A percentile compares a stretch with the other conserved stretches of the same genome.
These are phyloP conservation scores for Eragrostis nindensis DNA, from an alignment of 176 grass and related monocot genomes.

Conservation along the genomic window DNA sequence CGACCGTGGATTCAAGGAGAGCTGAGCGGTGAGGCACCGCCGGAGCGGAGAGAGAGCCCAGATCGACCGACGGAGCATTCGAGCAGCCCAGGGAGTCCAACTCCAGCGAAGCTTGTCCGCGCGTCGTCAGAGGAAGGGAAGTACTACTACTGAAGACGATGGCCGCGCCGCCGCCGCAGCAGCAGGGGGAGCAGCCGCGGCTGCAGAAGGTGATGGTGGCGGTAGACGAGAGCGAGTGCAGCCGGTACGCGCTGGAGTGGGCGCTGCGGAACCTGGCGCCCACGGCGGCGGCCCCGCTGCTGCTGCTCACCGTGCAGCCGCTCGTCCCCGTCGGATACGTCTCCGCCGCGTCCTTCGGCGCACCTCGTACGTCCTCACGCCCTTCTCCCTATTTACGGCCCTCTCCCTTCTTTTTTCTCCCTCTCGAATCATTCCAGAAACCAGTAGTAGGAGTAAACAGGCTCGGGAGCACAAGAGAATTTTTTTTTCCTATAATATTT, in stretches of 20 bases:
- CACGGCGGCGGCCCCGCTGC: constrained; percentile 40
- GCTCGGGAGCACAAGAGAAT: not conserved
- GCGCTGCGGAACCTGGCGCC: constrained; percentile 46
- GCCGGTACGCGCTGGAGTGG: constrained; percentile 59
- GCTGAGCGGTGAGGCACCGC: not conserved
- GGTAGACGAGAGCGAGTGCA: constrained; percentile 64
- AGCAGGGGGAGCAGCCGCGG: not conserved
- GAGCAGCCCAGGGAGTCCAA: not conserved
- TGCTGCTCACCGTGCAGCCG: constrained; percentile 57
- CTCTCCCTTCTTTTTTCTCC: not conserved
- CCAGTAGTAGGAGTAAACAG: not conserved
- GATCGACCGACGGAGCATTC: not conserved
- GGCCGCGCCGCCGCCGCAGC: not conserved
- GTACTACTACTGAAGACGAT: not conserved
- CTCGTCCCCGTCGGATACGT: constrained; percentile 38
- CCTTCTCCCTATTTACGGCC: not conserved
- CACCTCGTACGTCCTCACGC: constrained; percentile 25
- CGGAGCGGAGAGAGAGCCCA: too few species aligned
- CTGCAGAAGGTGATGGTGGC: constrained; percentile 63
- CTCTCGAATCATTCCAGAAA: too few species aligned
- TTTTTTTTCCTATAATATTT: not conserved
- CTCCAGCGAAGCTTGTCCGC: not conserved
- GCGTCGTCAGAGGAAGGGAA: not conserved
- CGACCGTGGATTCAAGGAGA: not conserved
- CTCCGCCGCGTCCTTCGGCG: constrained; percentile 41